These are phyloP conservation scores for Neonectria hederae DNA, from an alignment of 2,329 filamentous ascomycete genomes.

Conservation along the genomic window DNA sequence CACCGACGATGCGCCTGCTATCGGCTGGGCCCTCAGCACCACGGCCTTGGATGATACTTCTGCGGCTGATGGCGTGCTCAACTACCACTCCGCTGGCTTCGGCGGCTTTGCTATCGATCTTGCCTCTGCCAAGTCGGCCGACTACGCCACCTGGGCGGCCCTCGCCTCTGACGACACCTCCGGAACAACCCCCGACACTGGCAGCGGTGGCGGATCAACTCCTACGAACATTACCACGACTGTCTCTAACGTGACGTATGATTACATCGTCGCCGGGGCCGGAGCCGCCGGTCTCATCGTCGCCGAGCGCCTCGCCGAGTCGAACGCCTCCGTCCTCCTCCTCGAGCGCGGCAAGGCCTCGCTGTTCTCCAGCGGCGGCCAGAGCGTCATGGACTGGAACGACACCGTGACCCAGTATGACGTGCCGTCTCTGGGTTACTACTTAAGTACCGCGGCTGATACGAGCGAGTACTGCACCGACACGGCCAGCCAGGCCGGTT, in stretches of 20 bases:
- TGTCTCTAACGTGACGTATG: conserved; percentile 53
- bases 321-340: conserved; percentile 71
- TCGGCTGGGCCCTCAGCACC: conserved; percentile 67
- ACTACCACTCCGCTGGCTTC: conserved; percentile 54
- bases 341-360: conserved; percentile 64
- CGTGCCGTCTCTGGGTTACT: conserved; percentile 75
- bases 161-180: conserved; percentile 54
- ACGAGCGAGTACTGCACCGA: conserved; percentile 72
- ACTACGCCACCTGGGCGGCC: conserved; percentile 53
- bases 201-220: conserved; percentile 41
- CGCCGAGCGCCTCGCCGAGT: conserved; percentile 66
- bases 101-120: conserved; percentile 54
- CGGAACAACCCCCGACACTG: conserved; percentile 37
- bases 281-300: conserved; percentile 69
- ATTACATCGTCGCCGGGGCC: conserved; percentile 72
- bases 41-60: conserved; percentile 51
- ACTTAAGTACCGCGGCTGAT: conserved; percentile 71
- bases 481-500: conserved; percentile 78
- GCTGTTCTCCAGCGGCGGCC: conserved; percentile 71
- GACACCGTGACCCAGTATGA: conserved; percentile 74
- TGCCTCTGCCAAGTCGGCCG: conserved; percentile 51
- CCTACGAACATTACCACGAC: conserved; percentile 45
- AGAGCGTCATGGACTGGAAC: conserved; percentile 71
- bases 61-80: conserved; percentile 46
- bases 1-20: conserved; percentile 53